Evolutionary conservation across 2,329 filamentous ascomycete genomes (phyloP), one percentile per base, ranked within the genome.

Genomic region (Neopestalotiopsis rosae): DNA sequence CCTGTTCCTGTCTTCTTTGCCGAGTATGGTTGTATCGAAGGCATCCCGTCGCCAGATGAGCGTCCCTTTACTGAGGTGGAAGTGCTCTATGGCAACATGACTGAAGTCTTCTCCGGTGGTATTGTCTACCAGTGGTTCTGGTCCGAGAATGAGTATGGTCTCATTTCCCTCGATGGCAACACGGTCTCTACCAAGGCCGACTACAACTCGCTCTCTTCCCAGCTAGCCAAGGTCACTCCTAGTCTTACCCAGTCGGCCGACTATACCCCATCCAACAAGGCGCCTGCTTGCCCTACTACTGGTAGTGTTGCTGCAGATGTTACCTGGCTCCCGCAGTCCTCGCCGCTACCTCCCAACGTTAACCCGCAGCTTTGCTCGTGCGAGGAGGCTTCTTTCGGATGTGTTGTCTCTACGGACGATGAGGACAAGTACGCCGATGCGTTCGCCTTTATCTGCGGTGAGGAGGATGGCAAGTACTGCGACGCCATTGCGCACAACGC

Each of bases 61-160:
- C 94, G 96, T 83, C 86, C 88, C 70, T 99, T 97, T 84, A 89
- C 92, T 70, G 97, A 99, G 81, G 95, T 97, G 58, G 86, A 83
- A 59, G 91, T 92, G 67, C 89, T 99, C 10, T 99, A 93, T 83
- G 90, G 91, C 66, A 79, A 86, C 69, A 99, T 99, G 96, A 92
- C 90, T 34, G 81, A 82, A 10, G 94, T 97, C 77, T 96, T 96
- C 90, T 97, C 93, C 68, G 96, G 96, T 75, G 96, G 95, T 83
- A 97, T 99, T 74, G 94, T 98, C 80, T 99, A 98, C 89, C 97
- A 97, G 94, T 99, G 96, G 86, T 95, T 94, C 85, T 88, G 97
- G 85, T 95, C 97, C 81, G 84, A 77, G 65, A 98, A 98, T 85
- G 85, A 98, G 80, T 99, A 94, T 78, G 96, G 92, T 82, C 88